These are phyloP conservation scores for Camellia sinensis DNA, from an alignment of 148 eudicot species.

Conservation along the genomic window DNA sequence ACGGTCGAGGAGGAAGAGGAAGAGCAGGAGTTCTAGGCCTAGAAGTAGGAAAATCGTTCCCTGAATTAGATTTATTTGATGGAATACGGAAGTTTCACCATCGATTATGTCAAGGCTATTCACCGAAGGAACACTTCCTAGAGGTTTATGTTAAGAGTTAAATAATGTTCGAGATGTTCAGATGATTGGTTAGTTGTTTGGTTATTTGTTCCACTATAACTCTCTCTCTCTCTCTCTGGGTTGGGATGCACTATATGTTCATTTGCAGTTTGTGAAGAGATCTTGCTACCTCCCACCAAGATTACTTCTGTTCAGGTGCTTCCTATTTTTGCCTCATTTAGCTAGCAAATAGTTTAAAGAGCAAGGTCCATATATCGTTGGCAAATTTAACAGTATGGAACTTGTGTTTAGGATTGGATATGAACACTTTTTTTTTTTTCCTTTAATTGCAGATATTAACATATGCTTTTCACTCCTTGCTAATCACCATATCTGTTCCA, in stretches of 20 bases:
- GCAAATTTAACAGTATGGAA: not conserved
- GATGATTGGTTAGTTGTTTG: not conserved
- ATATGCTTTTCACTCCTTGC: too few relatives aligned
- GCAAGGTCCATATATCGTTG: not conserved
- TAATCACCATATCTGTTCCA: too few relatives aligned
- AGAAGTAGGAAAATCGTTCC: too few relatives aligned
- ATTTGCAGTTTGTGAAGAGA: constrained; percentile 77
- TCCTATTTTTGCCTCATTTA: not conserved
- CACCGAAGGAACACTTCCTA: constrained; percentile 70
- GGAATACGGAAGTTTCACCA: constrained; percentile 57
- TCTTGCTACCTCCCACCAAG: constrained; percentile 78
- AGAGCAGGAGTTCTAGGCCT: too few relatives aligned
- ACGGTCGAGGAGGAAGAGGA: too few relatives aligned
- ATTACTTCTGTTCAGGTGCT: constrained; percentile 73
- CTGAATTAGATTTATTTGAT: constrained; percentile 62
- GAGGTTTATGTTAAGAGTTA: constrained; percentile 38
- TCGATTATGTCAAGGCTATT: constrained; percentile 62
- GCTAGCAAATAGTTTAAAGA: not conserved
- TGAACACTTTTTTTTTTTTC: too few relatives aligned
- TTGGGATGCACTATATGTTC: constrained; percentile 18
- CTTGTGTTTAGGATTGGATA: too few relatives aligned
- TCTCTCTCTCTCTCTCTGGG: too few relatives aligned
- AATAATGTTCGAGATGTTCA: not conserved
- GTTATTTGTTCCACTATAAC: constrained; percentile 7
- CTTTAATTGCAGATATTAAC: too few relatives aligned